Conservation (phyloP, 129 eudicot species). For the Kitagawia praeruptora region DNA sequence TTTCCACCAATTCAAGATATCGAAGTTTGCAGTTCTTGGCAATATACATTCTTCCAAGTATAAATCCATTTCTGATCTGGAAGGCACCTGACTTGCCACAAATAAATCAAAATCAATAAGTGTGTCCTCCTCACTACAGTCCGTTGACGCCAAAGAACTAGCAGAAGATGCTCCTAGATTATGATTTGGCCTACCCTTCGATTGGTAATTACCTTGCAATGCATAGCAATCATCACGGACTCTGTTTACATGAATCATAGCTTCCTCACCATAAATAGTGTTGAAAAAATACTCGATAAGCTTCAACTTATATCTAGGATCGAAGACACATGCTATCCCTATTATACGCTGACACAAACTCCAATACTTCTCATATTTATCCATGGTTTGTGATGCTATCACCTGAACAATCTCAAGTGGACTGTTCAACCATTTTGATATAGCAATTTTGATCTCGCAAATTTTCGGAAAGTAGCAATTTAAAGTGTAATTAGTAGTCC, state of each 20-base stretch:
- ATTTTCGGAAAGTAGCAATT: slow-evolving; percentile 11
- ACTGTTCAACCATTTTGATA: slow-evolving; percentile 4
- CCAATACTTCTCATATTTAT: slow-evolving; percentile 24
- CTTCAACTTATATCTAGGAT: slow-evolving; percentile 20
- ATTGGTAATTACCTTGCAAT: slow-evolving; percentile 11
- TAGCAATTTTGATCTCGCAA: slow-evolving; percentile 13
- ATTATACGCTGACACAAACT: background rate
- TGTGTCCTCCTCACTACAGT: background rate
- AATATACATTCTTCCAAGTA: slow-evolving; percentile 16
- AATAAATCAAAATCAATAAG: slow-evolving; percentile 8
- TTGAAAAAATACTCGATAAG: slow-evolving; percentile 9
- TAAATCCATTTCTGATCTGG: slow-evolving; percentile 12
- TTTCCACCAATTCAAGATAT: slow-evolving; percentile 20
- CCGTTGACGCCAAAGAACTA: background rate
- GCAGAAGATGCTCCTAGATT: background rate
- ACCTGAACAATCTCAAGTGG: background rate
- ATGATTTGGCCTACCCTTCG: background rate
- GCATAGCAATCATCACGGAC: background rate
- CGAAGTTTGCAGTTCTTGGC: slow-evolving; percentile 9
- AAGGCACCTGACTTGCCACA: slow-evolving; percentile 6
- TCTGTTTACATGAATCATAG: background rate
- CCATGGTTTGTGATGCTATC: slow-evolving; percentile 1
- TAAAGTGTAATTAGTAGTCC: slow-evolving; percentile 1
- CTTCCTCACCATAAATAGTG: slow-evolving; percentile 12
- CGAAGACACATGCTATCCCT: slow-evolving; percentile 15